phyloP scores from a whole-genome alignment of 306 rosid species.

The Adenanthera pavonina region DNA sequence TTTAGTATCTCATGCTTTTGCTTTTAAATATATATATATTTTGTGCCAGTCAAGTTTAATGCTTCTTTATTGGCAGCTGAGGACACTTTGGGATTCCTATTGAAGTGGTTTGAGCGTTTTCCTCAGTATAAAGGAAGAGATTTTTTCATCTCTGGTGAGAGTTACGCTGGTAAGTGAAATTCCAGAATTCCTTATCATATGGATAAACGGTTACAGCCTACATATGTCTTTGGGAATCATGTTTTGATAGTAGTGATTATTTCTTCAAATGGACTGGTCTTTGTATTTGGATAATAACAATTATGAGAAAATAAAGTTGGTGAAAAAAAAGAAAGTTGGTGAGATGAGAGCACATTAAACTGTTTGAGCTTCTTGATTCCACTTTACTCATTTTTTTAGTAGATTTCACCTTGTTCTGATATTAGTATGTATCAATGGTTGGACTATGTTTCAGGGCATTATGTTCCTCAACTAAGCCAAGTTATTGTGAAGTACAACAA shows the following conservation, averaged over 20 bases:
- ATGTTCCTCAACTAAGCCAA: constrained; percentile 95
- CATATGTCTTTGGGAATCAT: not conserved
- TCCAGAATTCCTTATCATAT: not conserved
- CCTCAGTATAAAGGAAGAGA: constrained; percentile 73
- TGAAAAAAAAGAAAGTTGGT: not conserved
- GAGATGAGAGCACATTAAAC: constrained; percentile 22
- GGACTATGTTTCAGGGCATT: constrained; percentile 73
- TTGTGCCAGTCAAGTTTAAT: constrained; percentile 28
- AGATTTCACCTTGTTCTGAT: constrained; percentile 12
- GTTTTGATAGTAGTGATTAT: not conserved
- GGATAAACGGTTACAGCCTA: not conserved
- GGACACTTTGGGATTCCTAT: constrained; percentile 67
- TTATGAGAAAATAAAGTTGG: not conserved
- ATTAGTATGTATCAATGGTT: constrained; percentile 13
- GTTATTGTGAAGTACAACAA: constrained; percentile 70
- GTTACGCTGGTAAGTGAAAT: constrained; percentile 77
- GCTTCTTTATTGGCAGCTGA: constrained; percentile 55
- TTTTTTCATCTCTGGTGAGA: constrained; percentile 80
- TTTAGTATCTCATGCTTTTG: constrained; percentile 18
- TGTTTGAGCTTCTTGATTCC: constrained; percentile 16
- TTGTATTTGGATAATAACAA: not conserved
- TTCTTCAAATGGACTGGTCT: not conserved
- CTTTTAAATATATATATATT: constrained; percentile 22
- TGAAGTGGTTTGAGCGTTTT: constrained; percentile 87
- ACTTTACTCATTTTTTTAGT: constrained; percentile 4